A percentile compares a stretch with the other conserved stretches of the same genome.
Evolutionary conservation across 257 asterid genomes (phyloP).

Genomic region (Euphrasia confusa): DNA sequence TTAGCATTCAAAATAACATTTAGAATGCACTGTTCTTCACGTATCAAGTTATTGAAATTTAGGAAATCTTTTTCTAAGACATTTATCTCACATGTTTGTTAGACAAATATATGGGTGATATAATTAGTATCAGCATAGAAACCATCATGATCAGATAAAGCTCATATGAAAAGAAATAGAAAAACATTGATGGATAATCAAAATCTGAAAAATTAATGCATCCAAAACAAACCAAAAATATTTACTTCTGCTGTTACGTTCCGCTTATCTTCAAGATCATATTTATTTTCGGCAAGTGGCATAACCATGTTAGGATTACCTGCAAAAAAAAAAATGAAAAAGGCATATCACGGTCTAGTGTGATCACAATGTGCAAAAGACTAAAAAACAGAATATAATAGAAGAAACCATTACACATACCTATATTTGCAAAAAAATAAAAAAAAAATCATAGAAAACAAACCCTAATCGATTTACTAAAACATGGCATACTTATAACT

Average conservation of each 20-base stretch:
- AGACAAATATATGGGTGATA: background rate
- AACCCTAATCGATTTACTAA: too few species aligned
- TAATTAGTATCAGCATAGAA: background rate
- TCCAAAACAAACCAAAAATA: conserved; percentile 2
- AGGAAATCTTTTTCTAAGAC: background rate
- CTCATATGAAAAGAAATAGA: background rate
- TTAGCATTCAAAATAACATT: too few species aligned
- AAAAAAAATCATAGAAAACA: too few species aligned
- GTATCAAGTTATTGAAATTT: background rate
- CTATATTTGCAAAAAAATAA: too few species aligned
- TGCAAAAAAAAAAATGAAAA: conserved; percentile 4
- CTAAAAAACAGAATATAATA: background rate
- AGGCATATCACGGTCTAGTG: conserved; percentile 6
- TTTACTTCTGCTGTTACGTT: conserved; percentile 73
- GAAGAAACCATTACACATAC: too few species aligned
- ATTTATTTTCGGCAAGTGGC: conserved; percentile 95
- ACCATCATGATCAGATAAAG: conserved; percentile 1
- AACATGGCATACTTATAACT: too few species aligned
- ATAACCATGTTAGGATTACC: conserved; percentile 87
- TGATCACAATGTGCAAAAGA: conserved; percentile 15
- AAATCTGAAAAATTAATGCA: conserved; percentile 18
- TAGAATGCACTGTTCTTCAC: background rate
- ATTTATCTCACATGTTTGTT: background rate
- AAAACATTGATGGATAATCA: conserved; percentile 1
- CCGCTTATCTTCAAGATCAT: conserved; percentile 86